Conservation (phyloP, 2,329 filamentous ascomycete species). For the Blastomyces gilchristii region DNA sequence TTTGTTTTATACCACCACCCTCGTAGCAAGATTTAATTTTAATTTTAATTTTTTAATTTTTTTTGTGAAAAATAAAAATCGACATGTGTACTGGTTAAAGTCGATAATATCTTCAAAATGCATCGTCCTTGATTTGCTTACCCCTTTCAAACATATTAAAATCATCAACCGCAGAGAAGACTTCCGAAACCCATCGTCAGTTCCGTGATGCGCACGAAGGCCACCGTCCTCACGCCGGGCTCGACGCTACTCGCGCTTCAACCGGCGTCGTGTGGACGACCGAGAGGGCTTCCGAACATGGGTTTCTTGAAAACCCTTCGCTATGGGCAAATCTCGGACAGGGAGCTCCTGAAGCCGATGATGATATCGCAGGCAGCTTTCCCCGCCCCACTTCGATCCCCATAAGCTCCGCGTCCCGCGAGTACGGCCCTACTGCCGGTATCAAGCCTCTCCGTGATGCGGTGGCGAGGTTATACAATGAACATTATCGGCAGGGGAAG, state of each 20-base stretch:
- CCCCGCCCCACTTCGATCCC: slow-evolving; percentile 68
- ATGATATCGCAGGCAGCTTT: slow-evolving; percentile 85
- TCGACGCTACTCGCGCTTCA: slow-evolving; percentile 76
- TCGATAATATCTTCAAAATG: neutral
- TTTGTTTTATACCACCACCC: slow-evolving; percentile 14
- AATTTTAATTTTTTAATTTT: no score
- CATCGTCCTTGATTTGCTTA: neutral
- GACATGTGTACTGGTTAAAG: neutral
- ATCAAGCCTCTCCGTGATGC: slow-evolving; percentile 85
- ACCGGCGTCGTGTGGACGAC: slow-evolving; percentile 82
- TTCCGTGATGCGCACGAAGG: slow-evolving; percentile 86
- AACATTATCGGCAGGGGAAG: slow-evolving; percentile 79
- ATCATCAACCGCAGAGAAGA: slow-evolving; percentile 50
- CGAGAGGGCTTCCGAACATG: slow-evolving; percentile 70
- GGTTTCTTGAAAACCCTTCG: slow-evolving; percentile 71
- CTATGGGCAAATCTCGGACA: slow-evolving; percentile 90
- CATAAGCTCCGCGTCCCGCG: slow-evolving; percentile 65
- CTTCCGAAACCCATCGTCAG: slow-evolving; percentile 75
- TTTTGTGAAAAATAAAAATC: neutral
- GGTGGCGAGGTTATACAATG: slow-evolving; percentile 86
- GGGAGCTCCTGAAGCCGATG: slow-evolving; percentile 86
- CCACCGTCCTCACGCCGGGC: slow-evolving; percentile 79
- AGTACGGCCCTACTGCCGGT: slow-evolving; percentile 89
- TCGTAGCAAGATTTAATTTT: neutral
- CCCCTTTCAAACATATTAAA: neutral